A percentile compares a stretch with the other conserved stretches of the same genome.
Conservation (phyloP, 2,329 filamentous ascomycete species). For the Monilinia aucupariae region DNA sequence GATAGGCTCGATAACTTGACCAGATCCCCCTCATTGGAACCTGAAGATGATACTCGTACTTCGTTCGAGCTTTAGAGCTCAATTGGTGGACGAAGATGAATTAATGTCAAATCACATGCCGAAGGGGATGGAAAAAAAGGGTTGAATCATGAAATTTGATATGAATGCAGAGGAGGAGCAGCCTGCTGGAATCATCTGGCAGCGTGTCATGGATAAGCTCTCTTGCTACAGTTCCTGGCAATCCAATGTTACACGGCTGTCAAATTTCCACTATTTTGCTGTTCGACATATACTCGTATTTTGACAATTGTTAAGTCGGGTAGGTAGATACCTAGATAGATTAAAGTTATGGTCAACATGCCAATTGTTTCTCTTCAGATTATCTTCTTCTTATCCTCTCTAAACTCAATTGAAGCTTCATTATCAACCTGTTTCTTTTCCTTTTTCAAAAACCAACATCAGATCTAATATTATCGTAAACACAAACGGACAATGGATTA, state of each 20-base stretch:
- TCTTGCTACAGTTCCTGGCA: background rate
- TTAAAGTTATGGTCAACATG: background rate
- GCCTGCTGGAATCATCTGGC: background rate
- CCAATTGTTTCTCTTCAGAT: background rate
- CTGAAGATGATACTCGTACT: background rate
- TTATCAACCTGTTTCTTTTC: background rate
- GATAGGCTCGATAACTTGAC: background rate
- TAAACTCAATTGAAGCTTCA: background rate
- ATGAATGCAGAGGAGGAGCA: background rate
- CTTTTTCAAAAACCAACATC: too few relatives aligned
- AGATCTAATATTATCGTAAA: background rate
- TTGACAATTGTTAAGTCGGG: background rate
- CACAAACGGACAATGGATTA: conserved; percentile 37
- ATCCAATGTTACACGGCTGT: background rate
- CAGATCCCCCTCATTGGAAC: background rate
- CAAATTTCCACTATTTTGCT: background rate
- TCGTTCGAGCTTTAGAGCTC: background rate
- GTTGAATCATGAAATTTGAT: background rate
- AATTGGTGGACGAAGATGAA: background rate
- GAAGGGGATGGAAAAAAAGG: background rate
- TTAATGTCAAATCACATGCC: background rate
- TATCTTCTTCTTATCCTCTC: background rate
- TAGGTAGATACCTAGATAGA: background rate
- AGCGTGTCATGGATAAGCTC: background rate
- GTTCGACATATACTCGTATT: background rate